Conservation (phyloP, 306 rosid genomes). For the Crotalaria pallida region DNA sequence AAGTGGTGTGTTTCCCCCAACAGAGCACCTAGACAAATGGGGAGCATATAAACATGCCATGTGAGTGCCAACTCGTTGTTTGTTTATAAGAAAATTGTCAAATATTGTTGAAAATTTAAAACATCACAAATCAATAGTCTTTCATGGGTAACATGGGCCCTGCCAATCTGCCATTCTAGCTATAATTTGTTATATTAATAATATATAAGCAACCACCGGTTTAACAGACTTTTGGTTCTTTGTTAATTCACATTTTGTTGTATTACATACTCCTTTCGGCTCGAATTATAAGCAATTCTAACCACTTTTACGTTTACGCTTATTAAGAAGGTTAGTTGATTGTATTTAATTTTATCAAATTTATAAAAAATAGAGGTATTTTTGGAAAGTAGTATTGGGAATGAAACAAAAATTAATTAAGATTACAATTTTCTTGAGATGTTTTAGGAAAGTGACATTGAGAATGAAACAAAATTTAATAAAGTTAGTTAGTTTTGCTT, state of each 20-base stretch:
- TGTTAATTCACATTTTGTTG: neutral
- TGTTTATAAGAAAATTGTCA: conserved; percentile 22
- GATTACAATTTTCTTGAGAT: no score
- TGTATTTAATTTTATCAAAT: no score
- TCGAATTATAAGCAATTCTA: no score
- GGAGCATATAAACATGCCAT: conserved; percentile 61
- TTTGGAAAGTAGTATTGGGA: no score
- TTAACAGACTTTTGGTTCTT: neutral
- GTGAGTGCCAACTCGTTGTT: conserved; percentile 63
- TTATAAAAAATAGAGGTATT: no score
- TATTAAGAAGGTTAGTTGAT: no score
- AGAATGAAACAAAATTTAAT: no score
- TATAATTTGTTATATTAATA: neutral
- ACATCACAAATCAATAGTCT: conserved; percentile 15
- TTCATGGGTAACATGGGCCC: conserved; percentile 31
- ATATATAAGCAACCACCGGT: conserved; percentile 1
- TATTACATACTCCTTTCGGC: no score
- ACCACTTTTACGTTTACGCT: no score
- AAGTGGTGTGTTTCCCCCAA: conserved; percentile 52
- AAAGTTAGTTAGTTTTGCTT: no score
- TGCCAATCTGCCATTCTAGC: conserved; percentile 20
- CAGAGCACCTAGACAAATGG: conserved; percentile 43
- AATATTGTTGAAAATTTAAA: conserved; percentile 10
- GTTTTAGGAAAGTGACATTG: no score
- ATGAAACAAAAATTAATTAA: no score